These are phyloP conservation scores for Euphorbia tirucalli DNA, from an alignment of 345 rosid species.

Conservation along the genomic window DNA sequence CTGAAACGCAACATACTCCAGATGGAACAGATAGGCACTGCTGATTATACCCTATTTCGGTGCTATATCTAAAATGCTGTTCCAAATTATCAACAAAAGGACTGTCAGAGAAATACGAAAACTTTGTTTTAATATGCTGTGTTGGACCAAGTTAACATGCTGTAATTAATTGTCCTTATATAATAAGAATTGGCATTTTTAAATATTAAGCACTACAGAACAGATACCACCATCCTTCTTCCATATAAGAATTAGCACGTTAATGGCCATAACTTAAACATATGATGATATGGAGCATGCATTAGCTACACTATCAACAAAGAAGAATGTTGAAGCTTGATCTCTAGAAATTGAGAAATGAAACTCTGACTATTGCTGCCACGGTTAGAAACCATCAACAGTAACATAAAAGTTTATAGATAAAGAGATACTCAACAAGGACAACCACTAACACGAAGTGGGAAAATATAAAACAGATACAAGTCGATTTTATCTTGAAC, in stretches of 20 bases:
- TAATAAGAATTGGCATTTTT: too few relatives aligned
- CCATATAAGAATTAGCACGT: not conserved
- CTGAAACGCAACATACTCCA: not conserved
- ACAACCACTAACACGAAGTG: not conserved
- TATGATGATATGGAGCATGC: not conserved
- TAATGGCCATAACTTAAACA: not conserved
- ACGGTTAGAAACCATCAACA: not conserved
- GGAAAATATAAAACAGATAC: not conserved
- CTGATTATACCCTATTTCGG: not conserved
- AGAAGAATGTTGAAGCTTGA: not conserved
- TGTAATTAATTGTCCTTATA: too few relatives aligned
- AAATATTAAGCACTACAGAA: too few relatives aligned
- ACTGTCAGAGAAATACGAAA: not conserved
- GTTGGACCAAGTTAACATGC: not conserved
- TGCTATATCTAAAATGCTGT: constrained; percentile 2
- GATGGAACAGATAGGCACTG: not conserved
- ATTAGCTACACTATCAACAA: not conserved
- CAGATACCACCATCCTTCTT: not conserved
- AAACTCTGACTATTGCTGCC: not conserved
- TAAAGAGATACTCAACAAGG: too few relatives aligned
- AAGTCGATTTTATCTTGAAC: not conserved
- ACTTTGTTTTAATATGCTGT: not conserved
- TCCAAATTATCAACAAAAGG: too few relatives aligned
- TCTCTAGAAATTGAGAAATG: not conserved
- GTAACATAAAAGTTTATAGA: not conserved